Base-by-base conservation (phyloP, 305 asterid genomes). In the Fraxinus paxiana region DNA sequence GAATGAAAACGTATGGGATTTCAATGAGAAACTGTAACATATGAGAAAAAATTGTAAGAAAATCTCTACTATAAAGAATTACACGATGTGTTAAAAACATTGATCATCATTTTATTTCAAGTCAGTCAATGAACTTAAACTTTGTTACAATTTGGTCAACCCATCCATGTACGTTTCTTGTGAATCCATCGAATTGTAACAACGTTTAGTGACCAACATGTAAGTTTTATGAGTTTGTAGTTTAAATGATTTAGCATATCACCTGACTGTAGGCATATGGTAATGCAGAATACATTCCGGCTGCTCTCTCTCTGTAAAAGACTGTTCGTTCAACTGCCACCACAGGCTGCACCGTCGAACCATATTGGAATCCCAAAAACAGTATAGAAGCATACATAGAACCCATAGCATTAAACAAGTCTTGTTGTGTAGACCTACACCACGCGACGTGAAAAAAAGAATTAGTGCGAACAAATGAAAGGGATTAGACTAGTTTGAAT, bases 201-300 rank as follows among this genome's bases (percentile, higher is more conserved):
- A 5, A 51, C 20, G 69, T 59, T 7, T 20, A 59, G 12, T 6
- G 2, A 5, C 69, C 30, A 59, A 20, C 30, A 18, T 18, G 6
- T 24, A 63, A 63, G 34, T 24, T 63, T 20, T 65, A 65, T 1
- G 17, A 65, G 3, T 26, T 26, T 28, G 3, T 1, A 56, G 67
- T 18, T 56, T 63, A 8, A 63, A 3, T 9, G 72, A 30, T 63
- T 24, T 63, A 9, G 72, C 72, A 63, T 63, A 65, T 84, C 71
- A 91, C 93, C 81, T 89, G 92, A 75, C 92, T 88, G 80, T 84
- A 88, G 43, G 94, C 92, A 75, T 89, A 91, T 7, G 93, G 93
- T 41, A 88, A 79, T 15, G 94, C 90, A 4, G 94, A 89, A 76
- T 91, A 91, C 92, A 89, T 91, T 75, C 94, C 93, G 0, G 93